Conservation (phyloP, 176 grass and related monocot genomes). For the Calamus simplicifolius region DNA sequence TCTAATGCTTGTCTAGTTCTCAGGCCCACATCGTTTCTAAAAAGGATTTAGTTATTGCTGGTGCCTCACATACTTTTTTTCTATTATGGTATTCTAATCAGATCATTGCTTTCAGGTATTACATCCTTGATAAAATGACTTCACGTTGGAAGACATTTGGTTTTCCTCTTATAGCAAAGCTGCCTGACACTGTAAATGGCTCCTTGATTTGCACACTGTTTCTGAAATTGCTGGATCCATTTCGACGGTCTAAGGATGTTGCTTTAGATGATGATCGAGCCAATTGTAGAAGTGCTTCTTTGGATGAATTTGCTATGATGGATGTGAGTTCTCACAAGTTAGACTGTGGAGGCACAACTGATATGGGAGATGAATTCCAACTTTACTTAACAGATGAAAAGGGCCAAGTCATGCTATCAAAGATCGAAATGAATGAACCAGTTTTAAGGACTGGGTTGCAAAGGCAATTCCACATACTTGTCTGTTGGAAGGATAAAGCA, state of each 20-base stretch:
- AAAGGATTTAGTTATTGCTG: too few species aligned
- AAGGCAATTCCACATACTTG: conserved; percentile 51
- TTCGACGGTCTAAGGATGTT: conserved; percentile 30
- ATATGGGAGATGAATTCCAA: conserved; percentile 28
- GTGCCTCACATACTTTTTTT: too few species aligned
- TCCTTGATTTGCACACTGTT: conserved; percentile 41
- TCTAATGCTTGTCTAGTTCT: too few species aligned
- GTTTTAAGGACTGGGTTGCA: conserved; percentile 24
- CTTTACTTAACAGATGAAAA: conserved; percentile 66
- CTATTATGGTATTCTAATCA: too few species aligned
- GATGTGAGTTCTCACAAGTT: conserved; percentile 4
- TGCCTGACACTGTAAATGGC: conserved; percentile 59
- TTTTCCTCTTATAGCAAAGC: conserved; percentile 49
- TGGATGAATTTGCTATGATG: neutral
- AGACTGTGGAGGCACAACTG: conserved; percentile 25
- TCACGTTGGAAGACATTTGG: conserved; percentile 65
- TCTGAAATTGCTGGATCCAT: conserved; percentile 63
- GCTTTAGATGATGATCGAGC: conserved; percentile 33
- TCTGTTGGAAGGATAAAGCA: conserved; percentile 50
- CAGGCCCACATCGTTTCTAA: too few species aligned
- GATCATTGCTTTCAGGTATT: conserved; percentile 28
- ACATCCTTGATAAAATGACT: conserved; percentile 55
- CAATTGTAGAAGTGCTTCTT: conserved; percentile 18
- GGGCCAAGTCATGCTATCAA: conserved; percentile 25
- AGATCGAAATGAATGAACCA: conserved; percentile 67